Percentiles rank a stretch among this genome's conserved stretches.
These are phyloP conservation scores for Fomitopsis serialis DNA, from an alignment of 768 basidiomycete species.

Conservation along the genomic window DNA sequence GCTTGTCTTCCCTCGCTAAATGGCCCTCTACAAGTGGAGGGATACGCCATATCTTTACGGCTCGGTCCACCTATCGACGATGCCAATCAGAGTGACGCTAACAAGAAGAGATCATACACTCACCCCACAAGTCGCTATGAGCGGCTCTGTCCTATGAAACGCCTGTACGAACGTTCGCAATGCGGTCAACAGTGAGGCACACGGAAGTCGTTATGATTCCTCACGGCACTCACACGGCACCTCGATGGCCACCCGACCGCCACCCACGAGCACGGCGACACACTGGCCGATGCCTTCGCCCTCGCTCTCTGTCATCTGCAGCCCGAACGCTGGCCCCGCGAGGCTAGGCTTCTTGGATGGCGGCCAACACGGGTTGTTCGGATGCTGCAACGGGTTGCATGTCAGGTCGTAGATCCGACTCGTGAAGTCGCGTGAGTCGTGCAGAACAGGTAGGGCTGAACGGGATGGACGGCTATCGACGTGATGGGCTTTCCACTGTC, in stretches of 20 bases:
- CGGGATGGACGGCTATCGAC: slow-evolving; percentile 61
- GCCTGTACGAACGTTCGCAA: slow-evolving; percentile 33
- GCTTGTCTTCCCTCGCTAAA: slow-evolving; percentile 65
- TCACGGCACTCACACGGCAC: slow-evolving; percentile 59
- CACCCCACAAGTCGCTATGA: slow-evolving; percentile 78
- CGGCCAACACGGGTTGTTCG: slow-evolving; percentile 59
- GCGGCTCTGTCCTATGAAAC: slow-evolving; percentile 58
- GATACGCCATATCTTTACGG: slow-evolving; percentile 72
- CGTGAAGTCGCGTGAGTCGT: slow-evolving; percentile 73
- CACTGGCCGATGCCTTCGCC: slow-evolving; percentile 57
- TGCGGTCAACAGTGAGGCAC: not conserved
- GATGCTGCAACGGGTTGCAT: slow-evolving; percentile 24
- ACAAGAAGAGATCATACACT: slow-evolving; percentile 17
- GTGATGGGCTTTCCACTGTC: slow-evolving; percentile 46
- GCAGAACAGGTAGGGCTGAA: slow-evolving; percentile 51
- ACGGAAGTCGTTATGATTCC: slow-evolving; percentile 8
- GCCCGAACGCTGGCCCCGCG: slow-evolving; percentile 66
- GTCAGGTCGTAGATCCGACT: slow-evolving; percentile 65
- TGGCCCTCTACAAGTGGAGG: slow-evolving; percentile 31
- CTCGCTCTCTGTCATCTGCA: slow-evolving; percentile 54
- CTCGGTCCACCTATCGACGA: slow-evolving; percentile 54
- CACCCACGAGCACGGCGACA: slow-evolving; percentile 59
- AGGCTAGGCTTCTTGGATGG: slow-evolving; percentile 41
- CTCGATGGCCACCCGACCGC: slow-evolving; percentile 71
- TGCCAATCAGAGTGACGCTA: not conserved